phyloP scores from a whole-genome alignment of 306 rosid species.

The Chamaecrista fasciculata region DNA sequence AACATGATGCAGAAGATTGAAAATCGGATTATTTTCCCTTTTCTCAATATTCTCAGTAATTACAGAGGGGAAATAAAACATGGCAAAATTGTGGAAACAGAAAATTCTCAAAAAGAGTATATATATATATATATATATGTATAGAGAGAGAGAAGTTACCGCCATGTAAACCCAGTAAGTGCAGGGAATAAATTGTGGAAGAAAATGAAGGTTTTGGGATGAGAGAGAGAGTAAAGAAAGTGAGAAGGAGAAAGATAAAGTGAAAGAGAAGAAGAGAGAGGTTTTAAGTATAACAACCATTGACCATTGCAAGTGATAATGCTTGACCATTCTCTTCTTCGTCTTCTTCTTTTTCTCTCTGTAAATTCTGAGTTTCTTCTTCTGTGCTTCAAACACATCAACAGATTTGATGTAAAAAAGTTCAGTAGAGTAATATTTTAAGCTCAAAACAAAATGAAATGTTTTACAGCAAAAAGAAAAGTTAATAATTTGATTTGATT shows the following conservation, averaged over 20 bases:
- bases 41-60: neutral
- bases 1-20: conserved; percentile 20
- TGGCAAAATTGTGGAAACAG: neutral
- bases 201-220: conserved; percentile 2
- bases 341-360: conserved; percentile 4
- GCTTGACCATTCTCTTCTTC: conserved; percentile 43
- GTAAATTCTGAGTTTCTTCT: conserved; percentile 36
- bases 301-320: conserved; percentile 54
- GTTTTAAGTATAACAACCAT: conserved; percentile 37
- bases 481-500: no score
- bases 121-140: no score
- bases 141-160: conserved; percentile 30
- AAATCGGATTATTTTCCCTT: neutral
- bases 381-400: conserved; percentile 13
- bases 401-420: no score
- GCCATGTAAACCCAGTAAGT: conserved; percentile 38
- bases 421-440: no score
- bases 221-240: neutral
- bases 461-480: no score
- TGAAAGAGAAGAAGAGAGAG: neutral
- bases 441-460: no score
- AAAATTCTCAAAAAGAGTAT: neutral
- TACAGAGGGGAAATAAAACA: neutral
- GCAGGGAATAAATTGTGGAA: neutral
- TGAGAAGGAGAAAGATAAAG: neutral